Base-by-base conservation (phyloP, 106 monocot species). In the Narthecium ossifragum region DNA sequence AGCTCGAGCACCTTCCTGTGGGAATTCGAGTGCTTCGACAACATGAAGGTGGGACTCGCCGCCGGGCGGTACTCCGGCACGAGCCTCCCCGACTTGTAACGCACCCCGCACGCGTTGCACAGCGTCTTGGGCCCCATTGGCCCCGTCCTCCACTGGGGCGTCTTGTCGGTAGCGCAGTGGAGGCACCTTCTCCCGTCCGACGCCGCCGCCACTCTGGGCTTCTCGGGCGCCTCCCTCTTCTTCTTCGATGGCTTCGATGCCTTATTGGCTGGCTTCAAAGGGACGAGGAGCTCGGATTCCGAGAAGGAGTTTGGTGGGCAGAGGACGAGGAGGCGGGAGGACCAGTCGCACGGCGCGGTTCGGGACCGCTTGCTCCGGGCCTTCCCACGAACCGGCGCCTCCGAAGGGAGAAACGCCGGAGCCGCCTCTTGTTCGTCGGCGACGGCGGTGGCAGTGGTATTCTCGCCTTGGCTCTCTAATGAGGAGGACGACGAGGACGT, bases 81-180 rank as follows among this genome's bases (percentile, higher is more conserved):
- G n/a, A 92, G 84, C 11, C 92, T 66, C 1, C 92, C 92, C 5
- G 92, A 92, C 62, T 92, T 92, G 78, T 70, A 92, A 43, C 87
- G 61, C 29, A 92, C 87, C 17, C 92, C 92, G 45, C 92, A 92
- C n/a, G 92, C 92, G 32, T 92, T 92, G 81, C 92, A 92, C 1
- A 92, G 84, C 26, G 92, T 87, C 75, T 92, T 92, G 26, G 87
- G 92, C 18, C 92, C 92, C 78, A 80, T 64, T 5, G 92, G 92
- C 60, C 92, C 92, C 17, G 92, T 78, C 26, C 92, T 67, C 92
- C 92, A 92, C 64, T 92, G 92, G 15, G 92, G 92, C 25, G 92
- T 92, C 70, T 78, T 83, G 46, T 92, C 92, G 15, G 87, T 83
- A n/a, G 63, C 74, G 60, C 92, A 92, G 57, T 92, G 92, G 6